Percentiles rank a stretch among this genome's conserved stretches.
Conservation (phyloP, 768 basidiomycete species). For the Mycena galopus region DNA sequence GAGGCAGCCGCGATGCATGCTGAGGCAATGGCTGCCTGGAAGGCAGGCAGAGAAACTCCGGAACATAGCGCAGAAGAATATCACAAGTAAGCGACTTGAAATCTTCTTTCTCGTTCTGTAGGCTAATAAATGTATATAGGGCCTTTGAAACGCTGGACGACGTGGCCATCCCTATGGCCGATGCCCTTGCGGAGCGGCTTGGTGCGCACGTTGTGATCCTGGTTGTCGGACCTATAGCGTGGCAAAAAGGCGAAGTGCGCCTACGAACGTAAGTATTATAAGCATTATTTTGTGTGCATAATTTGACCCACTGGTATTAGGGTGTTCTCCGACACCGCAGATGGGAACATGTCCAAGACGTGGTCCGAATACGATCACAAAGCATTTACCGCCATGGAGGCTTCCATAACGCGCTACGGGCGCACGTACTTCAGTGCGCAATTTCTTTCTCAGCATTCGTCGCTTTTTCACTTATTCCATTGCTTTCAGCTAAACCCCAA, state of each 20-base stretch:
- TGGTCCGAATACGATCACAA: conserved; percentile 6
- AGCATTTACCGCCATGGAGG: too few relatives aligned
- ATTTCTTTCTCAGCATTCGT: background rate
- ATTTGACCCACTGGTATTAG: background rate
- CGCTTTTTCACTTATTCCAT: background rate
- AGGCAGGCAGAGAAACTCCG: background rate
- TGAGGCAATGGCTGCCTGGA: background rate
- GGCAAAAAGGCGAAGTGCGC: background rate
- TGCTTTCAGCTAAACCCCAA: background rate
- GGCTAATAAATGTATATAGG: background rate
- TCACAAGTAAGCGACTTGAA: conserved; percentile 16
- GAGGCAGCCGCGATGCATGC: conserved; percentile 7
- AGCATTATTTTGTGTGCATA: too few relatives aligned
- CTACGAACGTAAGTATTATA: background rate
- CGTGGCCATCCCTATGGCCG: background rate
- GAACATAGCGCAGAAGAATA: background rate
- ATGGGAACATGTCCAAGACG: background rate
- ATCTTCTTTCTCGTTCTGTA: background rate
- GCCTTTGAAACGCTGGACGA: background rate
- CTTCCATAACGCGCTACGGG: too few relatives aligned
- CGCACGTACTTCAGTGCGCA: background rate
- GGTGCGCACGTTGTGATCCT: background rate
- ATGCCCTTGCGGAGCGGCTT: background rate
- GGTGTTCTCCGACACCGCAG: background rate
- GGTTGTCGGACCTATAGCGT: background rate